These are phyloP conservation scores for Eucalyptus grandis DNA, from an alignment of 345 rosid species.

Conservation along the genomic window DNA sequence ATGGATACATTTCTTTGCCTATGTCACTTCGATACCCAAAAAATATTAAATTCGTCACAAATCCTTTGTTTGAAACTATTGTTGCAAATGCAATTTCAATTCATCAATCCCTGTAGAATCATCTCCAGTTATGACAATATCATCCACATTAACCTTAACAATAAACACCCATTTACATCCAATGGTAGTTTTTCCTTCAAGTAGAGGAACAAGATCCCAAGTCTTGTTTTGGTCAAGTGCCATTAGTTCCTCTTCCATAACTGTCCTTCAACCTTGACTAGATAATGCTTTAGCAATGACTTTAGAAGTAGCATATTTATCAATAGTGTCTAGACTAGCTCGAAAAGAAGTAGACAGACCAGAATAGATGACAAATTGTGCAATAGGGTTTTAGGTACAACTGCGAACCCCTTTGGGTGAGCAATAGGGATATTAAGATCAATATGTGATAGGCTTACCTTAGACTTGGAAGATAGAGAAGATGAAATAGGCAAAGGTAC, in stretches of 20 bases:
- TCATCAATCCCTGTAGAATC: neutral
- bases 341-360: accelerated
- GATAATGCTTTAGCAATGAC: neutral
- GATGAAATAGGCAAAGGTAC: accelerated
- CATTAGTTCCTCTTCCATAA: neutral
- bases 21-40: neutral
- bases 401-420: neutral
- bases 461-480: neutral
- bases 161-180: neutral
- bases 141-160: neutral
- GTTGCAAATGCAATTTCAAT: neutral
- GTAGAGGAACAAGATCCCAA: neutral
- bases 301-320: neutral
- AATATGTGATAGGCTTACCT: neutral
- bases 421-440: neutral
- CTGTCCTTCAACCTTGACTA: neutral
- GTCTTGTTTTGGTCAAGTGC: neutral
- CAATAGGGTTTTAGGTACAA: neutral
- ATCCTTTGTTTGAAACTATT: neutral
- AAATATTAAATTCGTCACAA: neutral
- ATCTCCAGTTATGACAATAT: neutral
- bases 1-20: neutral
- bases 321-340: neutral
- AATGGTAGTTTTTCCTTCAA: neutral
- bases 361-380: neutral